Evolutionary conservation across 73 alveolate genomes (phyloP).

Genomic region (Stentor coeruleus): DNA sequence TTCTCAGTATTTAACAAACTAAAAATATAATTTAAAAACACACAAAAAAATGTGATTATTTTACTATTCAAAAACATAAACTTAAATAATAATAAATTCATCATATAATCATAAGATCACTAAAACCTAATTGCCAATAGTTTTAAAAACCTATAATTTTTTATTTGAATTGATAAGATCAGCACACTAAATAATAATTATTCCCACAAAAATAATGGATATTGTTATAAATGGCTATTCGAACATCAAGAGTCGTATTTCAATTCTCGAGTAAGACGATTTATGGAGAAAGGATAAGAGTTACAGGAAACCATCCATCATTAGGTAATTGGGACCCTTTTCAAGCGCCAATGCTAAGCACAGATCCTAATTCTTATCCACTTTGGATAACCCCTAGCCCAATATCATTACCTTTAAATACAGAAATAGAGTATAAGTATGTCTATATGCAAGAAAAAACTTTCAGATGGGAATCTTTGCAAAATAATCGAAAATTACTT

Average conservation of each 20-base stretch:
- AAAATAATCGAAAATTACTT: slow-evolving; percentile 8
- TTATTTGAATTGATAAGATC: no score
- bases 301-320: background rate
- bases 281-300: slow-evolving; percentile 18
- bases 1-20: no score
- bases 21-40: no score
- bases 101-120: no score
- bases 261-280: background rate
- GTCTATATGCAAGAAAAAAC: background rate
- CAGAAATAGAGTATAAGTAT: slow-evolving; percentile 9
- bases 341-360: background rate
- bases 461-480: slow-evolving; percentile 22
- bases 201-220: no score
- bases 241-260: slow-evolving; percentile 18
- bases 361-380: slow-evolving; percentile 24
- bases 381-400: slow-evolving; percentile 21
- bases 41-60: no score
- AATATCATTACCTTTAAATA: background rate
- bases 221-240: background rate
- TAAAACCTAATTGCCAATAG: no score
- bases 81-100: no score
- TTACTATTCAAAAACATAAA: no score
- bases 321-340: slow-evolving; percentile 15
- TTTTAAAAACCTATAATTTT: no score
- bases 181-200: no score